A percentile compares a stretch with the other conserved stretches of the same genome.
Conservation (phyloP, 257 asterid genomes). For the Euphrasia confusa region DNA sequence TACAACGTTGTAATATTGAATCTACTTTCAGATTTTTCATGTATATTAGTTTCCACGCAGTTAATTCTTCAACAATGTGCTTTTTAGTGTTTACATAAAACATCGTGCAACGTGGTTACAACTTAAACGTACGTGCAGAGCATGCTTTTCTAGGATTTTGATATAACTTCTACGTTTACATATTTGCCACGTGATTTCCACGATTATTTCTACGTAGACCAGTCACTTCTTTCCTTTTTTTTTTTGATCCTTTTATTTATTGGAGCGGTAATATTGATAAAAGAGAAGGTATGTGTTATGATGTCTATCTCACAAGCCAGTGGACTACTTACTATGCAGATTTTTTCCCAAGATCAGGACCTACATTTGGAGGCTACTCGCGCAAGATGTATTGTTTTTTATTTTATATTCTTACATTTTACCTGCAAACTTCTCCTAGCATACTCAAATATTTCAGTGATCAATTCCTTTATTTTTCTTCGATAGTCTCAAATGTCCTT, state of each 20-base stretch:
- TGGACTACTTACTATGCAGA: conserved; percentile 24
- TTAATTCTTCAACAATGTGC: no score
- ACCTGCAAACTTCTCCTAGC: not conserved
- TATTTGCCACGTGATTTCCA: no score
- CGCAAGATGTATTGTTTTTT: conserved; percentile 39
- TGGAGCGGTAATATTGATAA: no score
- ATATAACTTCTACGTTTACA: no score
- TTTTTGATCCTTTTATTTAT: no score
- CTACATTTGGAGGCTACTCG: conserved; percentile 42
- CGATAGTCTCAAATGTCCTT: conserved; percentile 59
- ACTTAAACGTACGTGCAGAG: no score
- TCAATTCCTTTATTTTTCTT: conserved; percentile 8
- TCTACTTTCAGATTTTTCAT: not conserved
- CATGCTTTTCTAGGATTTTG: no score
- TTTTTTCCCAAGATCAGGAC: conserved; percentile 38
- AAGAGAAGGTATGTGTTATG: no score
- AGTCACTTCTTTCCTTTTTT: not conserved
- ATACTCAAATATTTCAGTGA: not conserved
- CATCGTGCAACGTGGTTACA: no score
- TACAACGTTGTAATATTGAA: not conserved
- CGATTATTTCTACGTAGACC: no score
- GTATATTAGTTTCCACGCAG: not conserved
- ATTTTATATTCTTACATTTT: not conserved
- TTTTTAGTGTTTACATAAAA: no score
- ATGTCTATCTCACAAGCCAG: no score